These are phyloP conservation scores for Candida freyschussii DNA, from an alignment of 1,139 yeast genomes.

Conservation along the genomic window DNA sequence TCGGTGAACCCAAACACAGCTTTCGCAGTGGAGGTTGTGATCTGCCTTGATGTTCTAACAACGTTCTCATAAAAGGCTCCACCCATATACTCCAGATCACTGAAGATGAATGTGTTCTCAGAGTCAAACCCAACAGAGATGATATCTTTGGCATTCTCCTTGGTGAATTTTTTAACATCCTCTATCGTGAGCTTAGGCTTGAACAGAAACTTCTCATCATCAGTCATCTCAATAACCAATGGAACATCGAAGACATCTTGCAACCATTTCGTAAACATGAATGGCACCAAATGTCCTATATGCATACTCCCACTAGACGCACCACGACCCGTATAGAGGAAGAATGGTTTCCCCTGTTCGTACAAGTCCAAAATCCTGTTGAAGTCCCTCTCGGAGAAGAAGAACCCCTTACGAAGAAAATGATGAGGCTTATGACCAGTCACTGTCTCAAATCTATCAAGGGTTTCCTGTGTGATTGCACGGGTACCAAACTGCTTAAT, in stretches of 20 bases:
- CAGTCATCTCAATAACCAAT: conserved; percentile 92
- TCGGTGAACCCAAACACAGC: conserved; percentile 98
- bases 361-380: conserved; percentile 73
- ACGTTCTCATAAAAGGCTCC: conserved; percentile 93
- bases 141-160: conserved; percentile 86
- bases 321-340: conserved; percentile 96
- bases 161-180: conserved; percentile 77
- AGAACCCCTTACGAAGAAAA: conserved; percentile 83
- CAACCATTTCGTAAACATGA: conserved; percentile 93
- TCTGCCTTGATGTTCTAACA: conserved; percentile 89
- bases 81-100: conserved; percentile 89
- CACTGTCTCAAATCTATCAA: conserved; percentile 67
- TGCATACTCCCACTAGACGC: conserved; percentile 96
- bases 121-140: conserved; percentile 94
- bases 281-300: conserved; percentile 96
- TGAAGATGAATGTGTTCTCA: conserved; percentile 89
- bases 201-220: conserved; percentile 95
- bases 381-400: conserved; percentile 91
- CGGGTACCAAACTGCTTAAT: conserved; percentile 86
- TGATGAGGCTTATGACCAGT: conserved; percentile 96
- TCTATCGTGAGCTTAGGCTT: conserved; percentile 84
- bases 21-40: conserved; percentile 92
- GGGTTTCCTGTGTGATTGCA: conserved; percentile 62
- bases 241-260: conserved; percentile 98
- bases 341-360: conserved; percentile 93